phyloP scores from a whole-genome alignment of 257 asterid genomes.

The Nicotiana noctiflora region DNA sequence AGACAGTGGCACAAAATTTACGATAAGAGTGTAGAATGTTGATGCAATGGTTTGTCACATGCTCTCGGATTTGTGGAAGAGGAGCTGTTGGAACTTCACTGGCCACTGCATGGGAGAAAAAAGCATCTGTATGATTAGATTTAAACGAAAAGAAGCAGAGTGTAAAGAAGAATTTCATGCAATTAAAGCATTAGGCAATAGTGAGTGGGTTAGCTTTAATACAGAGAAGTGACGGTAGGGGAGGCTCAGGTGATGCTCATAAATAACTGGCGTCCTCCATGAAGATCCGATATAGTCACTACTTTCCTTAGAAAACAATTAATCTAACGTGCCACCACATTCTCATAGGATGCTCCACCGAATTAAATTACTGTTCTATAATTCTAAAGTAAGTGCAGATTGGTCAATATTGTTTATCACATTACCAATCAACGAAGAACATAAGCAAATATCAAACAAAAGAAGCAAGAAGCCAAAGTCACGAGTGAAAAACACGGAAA shows the following conservation, averaged over 20 bases:
- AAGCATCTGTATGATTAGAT: neutral
- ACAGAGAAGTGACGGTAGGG: neutral
- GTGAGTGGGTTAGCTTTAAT: neutral
- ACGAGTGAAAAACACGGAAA: neutral
- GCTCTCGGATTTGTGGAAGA: constrained; percentile 75
- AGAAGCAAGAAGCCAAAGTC: neutral
- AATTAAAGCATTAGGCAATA: neutral
- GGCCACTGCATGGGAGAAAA: constrained; percentile 48
- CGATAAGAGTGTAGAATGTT: constrained; percentile 82
- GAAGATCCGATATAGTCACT: neutral
- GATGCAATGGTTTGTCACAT: constrained; percentile 73
- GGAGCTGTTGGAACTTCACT: constrained; percentile 75
- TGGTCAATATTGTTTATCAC: neutral
- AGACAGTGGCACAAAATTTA: constrained; percentile 83
- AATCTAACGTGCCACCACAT: neutral
- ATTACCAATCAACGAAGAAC: neutral
- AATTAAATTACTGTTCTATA: neutral
- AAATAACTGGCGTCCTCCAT: neutral
- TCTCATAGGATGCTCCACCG: neutral
- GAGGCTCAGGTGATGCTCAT: neutral
- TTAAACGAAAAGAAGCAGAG: neutral
- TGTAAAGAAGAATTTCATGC: neutral
- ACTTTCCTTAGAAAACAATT: neutral
- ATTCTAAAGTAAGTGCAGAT: neutral
- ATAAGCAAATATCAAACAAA: neutral